phyloP scores from a whole-genome alignment of 768 basidiomycete species.

The Kwoniella dendrophila region DNA sequence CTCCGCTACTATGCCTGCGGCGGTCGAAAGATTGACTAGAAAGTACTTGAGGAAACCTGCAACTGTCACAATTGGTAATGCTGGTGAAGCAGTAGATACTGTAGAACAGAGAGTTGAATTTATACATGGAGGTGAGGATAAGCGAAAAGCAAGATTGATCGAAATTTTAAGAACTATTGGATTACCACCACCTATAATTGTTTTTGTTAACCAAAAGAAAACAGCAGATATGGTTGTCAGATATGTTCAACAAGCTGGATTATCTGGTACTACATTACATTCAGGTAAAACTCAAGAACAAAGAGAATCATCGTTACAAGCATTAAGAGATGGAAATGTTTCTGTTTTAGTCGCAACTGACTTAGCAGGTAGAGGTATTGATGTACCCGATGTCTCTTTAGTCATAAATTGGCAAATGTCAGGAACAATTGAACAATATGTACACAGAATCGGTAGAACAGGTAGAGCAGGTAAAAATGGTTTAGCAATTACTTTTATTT shows the following conservation, averaged over 20 bases:
- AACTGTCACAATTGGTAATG: constrained; percentile 95
- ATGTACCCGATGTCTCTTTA: constrained; percentile 87
- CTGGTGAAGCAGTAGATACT: constrained; percentile 95
- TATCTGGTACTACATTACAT: constrained; percentile 85
- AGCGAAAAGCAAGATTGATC: constrained; percentile 87
- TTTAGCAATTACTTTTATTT: constrained; percentile 90
- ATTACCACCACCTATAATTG: constrained; percentile 88
- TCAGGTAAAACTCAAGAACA: constrained; percentile 98
- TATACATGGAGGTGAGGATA: constrained; percentile 89
- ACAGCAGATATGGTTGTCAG: constrained; percentile 97
- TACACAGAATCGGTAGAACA: constrained; percentile 85
- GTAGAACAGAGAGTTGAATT: constrained; percentile 97
- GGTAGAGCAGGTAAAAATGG: constrained; percentile 97
- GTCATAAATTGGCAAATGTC: constrained; percentile 99
- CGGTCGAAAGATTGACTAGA: constrained; percentile 67
- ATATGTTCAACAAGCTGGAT: constrained; percentile 84
- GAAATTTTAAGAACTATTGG: constrained; percentile 88
- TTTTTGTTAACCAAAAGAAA: constrained; percentile 99
- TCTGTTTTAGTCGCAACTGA: constrained; percentile 95
- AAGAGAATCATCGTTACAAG: constrained; percentile 86
- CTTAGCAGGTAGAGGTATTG: constrained; percentile 96
- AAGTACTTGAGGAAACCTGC: constrained; percentile 93
- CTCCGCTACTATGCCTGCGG: constrained; percentile 64
- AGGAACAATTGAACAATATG: constrained; percentile 88
- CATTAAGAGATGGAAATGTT: constrained; percentile 79